phyloP scores from a whole-genome alignment of 2,329 filamentous ascomycete genomes.

The Talaromyces sp. region DNA sequence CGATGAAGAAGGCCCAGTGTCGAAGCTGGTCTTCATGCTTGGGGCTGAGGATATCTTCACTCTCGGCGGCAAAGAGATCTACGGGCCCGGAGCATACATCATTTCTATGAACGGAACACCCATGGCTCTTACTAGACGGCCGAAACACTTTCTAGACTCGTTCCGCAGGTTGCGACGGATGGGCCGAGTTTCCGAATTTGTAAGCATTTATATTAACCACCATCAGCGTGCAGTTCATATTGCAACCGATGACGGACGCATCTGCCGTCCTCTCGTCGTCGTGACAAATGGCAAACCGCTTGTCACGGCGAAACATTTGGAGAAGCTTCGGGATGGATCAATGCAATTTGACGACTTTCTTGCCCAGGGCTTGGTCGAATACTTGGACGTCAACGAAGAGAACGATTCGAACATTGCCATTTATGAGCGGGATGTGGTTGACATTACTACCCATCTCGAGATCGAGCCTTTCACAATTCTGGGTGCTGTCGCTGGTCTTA shows the following conservation, averaged over 20 bases:
- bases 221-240: slow-evolving; percentile 90
- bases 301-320: slow-evolving; percentile 71
- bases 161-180: slow-evolving; percentile 84
- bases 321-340: slow-evolving; percentile 73
- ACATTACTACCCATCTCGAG: slow-evolving; percentile 85
- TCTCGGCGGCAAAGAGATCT: slow-evolving; percentile 80
- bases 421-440: slow-evolving; percentile 77
- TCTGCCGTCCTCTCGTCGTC: slow-evolving; percentile 92
- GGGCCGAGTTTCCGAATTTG: slow-evolving; percentile 90
- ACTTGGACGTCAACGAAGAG: slow-evolving; percentile 96
- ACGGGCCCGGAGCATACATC: slow-evolving; percentile 75
- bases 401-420: slow-evolving; percentile 92
- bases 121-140: slow-evolving; percentile 76
- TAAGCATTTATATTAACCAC: slow-evolving; percentile 92
- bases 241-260: slow-evolving; percentile 92
- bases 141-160: slow-evolving; percentile 76
- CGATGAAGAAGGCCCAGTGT: slow-evolving; percentile 85
- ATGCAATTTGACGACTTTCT: slow-evolving; percentile 94
- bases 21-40: slow-evolving; percentile 77
- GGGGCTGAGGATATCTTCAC: slow-evolving; percentile 78
- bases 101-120: slow-evolving; percentile 96
- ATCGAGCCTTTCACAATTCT: slow-evolving; percentile 97
- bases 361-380: slow-evolving; percentile 84
- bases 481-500: slow-evolving; percentile 89
- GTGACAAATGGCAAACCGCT: slow-evolving; percentile 83